A percentile compares a stretch with the other conserved stretches of the same genome.
phyloP scores from a whole-genome alignment of 2,329 filamentous ascomycete genomes.

The Curvularia sp. region DNA sequence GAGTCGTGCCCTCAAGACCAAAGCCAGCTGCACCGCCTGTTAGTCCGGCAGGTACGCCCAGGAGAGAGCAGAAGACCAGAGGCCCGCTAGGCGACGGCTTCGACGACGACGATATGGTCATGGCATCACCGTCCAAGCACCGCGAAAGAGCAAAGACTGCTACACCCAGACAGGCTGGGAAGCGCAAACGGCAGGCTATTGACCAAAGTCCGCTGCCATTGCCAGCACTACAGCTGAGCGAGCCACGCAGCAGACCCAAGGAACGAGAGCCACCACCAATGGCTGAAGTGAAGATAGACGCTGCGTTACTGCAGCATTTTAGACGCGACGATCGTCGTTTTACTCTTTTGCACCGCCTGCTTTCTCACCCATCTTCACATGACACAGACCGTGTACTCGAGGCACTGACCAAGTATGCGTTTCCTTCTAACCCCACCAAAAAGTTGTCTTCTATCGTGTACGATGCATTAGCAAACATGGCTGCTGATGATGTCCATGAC shows the following conservation, averaged over 20 bases:
- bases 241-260: slow-evolving; percentile 51
- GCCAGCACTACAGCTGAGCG: slow-evolving; percentile 60
- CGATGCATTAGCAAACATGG: slow-evolving; percentile 67
- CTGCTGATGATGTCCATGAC: slow-evolving; percentile 58
- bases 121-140: slow-evolving; percentile 62
- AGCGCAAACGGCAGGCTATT: slow-evolving; percentile 69
- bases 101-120: slow-evolving; percentile 69
- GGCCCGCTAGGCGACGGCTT: slow-evolving; percentile 76
- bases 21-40: slow-evolving; percentile 25
- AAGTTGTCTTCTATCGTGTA: slow-evolving; percentile 73
- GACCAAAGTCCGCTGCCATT: slow-evolving; percentile 70
- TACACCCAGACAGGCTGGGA: slow-evolving; percentile 69
- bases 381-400: slow-evolving; percentile 71
- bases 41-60: slow-evolving; percentile 65
- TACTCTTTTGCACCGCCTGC: slow-evolving; percentile 64
- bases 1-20: slow-evolving; percentile 31
- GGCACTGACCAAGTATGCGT: slow-evolving; percentile 67
- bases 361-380: slow-evolving; percentile 66
- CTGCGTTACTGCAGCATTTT: slow-evolving; percentile 49
- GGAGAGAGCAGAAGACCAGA: slow-evolving; percentile 62
- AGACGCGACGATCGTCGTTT: slow-evolving; percentile 51
- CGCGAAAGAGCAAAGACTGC: slow-evolving; percentile 57
- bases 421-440: slow-evolving; percentile 63
- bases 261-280: slow-evolving; percentile 29
- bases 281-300: slow-evolving; percentile 24